Percentiles rank a stretch among this genome's conserved stretches.
These are phyloP conservation scores for Inga oerstediana DNA, from an alignment of 306 rosid genomes.

Conservation along the genomic window DNA sequence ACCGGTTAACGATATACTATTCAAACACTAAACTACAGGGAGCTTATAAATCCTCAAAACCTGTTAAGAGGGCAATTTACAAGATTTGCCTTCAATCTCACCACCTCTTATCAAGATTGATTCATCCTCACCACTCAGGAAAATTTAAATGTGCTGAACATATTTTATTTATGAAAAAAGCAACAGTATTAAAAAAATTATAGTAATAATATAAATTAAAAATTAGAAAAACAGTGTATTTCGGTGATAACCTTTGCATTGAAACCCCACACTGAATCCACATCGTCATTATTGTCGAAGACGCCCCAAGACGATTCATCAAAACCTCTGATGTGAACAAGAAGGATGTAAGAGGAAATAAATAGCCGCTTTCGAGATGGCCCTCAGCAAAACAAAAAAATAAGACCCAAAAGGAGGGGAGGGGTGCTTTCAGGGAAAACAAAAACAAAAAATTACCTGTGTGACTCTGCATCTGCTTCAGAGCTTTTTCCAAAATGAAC, in stretches of 20 bases:
- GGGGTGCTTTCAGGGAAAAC: neutral
- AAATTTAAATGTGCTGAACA: slow-evolving; percentile 9
- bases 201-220: neutral
- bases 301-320: slow-evolving; percentile 92
- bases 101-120: neutral
- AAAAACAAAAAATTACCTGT: slow-evolving; percentile 45
- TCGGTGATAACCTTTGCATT: slow-evolving; percentile 63
- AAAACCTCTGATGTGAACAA: slow-evolving; percentile 60
- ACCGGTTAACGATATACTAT: neutral
- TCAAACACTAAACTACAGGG: neutral
- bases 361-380: neutral
- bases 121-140: neutral
- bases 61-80: neutral
- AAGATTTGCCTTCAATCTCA: neutral
- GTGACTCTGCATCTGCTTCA: slow-evolving; percentile 71
- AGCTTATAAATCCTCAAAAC: neutral
- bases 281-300: slow-evolving; percentile 83
- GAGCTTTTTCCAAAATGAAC: slow-evolving; percentile 56
- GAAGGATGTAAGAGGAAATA: neutral
- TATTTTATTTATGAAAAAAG: neutral
- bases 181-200: neutral
- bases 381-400: neutral
- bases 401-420: neutral
- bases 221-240: slow-evolving; percentile 9
- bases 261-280: slow-evolving; percentile 89